Percentiles rank a stretch among this genome's conserved stretches.
Conservation (phyloP, 2,329 filamentous ascomycete species). For the Fusarium tricinctum region DNA sequence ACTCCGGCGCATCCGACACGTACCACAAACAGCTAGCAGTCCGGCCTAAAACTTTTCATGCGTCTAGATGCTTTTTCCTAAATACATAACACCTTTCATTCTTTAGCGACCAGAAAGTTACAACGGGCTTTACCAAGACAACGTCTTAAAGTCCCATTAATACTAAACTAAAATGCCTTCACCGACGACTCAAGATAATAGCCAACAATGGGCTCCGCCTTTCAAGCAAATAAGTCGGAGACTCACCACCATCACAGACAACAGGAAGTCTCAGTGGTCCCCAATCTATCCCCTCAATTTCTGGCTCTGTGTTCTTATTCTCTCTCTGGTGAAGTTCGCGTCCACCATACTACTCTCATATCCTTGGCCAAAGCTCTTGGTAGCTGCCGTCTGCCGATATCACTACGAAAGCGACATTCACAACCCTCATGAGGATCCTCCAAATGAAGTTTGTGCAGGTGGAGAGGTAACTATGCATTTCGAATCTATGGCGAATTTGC, state of each 20-base stretch:
- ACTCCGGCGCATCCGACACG: neutral
- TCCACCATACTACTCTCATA: conserved; percentile 12
- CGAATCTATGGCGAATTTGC: neutral
- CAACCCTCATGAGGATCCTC: neutral
- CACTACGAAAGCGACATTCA: neutral
- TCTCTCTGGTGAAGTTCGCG: conserved; percentile 4
- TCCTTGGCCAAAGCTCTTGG: conserved; percentile 3
- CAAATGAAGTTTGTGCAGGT: conserved; percentile 10
- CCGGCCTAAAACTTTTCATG: neutral
- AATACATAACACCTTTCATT: neutral
- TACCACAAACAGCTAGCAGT: neutral
- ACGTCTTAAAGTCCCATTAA: neutral
- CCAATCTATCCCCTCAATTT: conserved; percentile 10
- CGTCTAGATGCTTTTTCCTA: neutral
- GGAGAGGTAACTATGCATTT: conserved; percentile 4
- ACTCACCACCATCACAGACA: neutral
- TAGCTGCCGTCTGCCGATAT: conserved; percentile 12
- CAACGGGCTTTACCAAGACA: neutral
- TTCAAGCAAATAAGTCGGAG: neutral
- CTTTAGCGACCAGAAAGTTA: neutral
- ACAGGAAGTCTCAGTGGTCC: neutral
- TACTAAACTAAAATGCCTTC: neutral
- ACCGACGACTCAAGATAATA: neutral
- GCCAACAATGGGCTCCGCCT: neutral
- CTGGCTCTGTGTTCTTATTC: conserved; percentile 4